Conservation (phyloP, 148 eudicot genomes). For the Arbutus unedo region DNA sequence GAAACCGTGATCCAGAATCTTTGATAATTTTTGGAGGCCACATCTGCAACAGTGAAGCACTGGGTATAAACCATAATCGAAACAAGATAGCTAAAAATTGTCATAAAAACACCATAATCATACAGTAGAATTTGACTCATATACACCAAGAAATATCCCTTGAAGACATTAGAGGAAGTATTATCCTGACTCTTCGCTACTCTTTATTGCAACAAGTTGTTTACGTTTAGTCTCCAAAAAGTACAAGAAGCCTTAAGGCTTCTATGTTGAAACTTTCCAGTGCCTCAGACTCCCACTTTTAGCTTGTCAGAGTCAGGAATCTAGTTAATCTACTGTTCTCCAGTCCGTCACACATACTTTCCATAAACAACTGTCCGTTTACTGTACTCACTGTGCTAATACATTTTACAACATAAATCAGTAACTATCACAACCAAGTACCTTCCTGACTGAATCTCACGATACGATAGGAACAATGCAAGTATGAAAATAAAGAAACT, state of each 20-base stretch:
- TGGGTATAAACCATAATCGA: not conserved
- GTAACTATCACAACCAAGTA: not conserved
- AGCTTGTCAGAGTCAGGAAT: not conserved
- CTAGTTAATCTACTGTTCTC: not conserved
- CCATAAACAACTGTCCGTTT: not conserved
- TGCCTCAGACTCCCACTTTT: not conserved
- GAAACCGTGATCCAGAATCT: conserved; percentile 88
- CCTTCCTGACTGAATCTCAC: not conserved
- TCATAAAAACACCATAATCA: not conserved
- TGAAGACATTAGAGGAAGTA: not conserved
- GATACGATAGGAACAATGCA: not conserved
- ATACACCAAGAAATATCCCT: not conserved
- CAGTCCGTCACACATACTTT: not conserved
- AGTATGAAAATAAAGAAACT: conserved; percentile 8
- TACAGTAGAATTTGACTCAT: not conserved
- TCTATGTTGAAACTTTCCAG: not conserved
- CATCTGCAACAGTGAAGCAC: conserved; percentile 56
- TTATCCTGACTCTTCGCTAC: not conserved
- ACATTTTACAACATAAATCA: not conserved
- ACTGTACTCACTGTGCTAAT: not conserved
- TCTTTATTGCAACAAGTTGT: not conserved
- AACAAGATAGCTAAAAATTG: not conserved
- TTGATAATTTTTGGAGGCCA: conserved; percentile 97
- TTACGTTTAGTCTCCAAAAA: not conserved
- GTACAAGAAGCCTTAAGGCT: no score